Evolutionary conservation across 2,329 filamentous ascomycete genomes (phyloP).

Genomic region (Blastomyces parvus): DNA sequence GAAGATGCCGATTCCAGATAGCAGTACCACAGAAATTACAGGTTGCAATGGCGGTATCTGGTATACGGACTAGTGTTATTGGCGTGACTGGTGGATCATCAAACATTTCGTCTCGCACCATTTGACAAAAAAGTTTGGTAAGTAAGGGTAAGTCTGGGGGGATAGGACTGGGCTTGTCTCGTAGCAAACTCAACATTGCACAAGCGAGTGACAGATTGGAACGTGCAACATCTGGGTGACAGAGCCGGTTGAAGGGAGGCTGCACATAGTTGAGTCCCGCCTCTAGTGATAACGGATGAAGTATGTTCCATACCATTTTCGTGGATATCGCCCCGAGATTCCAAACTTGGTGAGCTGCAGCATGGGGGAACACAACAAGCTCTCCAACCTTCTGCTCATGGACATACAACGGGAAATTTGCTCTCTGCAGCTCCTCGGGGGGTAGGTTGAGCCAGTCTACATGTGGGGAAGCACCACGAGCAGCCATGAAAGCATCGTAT

Average conservation of each 20-base stretch:
- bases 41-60: slow-evolving; percentile 26
- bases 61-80: slow-evolving; percentile 24
- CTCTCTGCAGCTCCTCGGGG: slow-evolving; percentile 23
- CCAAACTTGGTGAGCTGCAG: slow-evolving; percentile 31
- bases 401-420: slow-evolving; percentile 30
- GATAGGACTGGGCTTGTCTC: slow-evolving; percentile 15
- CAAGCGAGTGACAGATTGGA: slow-evolving; percentile 24
- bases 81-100: slow-evolving; percentile 18
- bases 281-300: slow-evolving; percentile 27
- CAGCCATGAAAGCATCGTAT: slow-evolving; percentile 28
- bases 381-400: slow-evolving; percentile 28
- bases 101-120: slow-evolving; percentile 27
- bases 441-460: slow-evolving; percentile 28
- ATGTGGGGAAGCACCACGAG: slow-evolving; percentile 27
- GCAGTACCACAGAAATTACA: slow-evolving; percentile 31
- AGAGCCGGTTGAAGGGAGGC: slow-evolving; percentile 27
- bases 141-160: slow-evolving; percentile 24
- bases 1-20: slow-evolving; percentile 33
- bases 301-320: slow-evolving; percentile 31
- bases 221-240: slow-evolving; percentile 27
- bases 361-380: slow-evolving; percentile 29
- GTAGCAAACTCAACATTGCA: slow-evolving; percentile 26
- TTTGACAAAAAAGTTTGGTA: slow-evolving; percentile 23
- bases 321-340: slow-evolving; percentile 28
- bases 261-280: slow-evolving; percentile 29